Evolutionary conservation across 2,329 filamentous ascomycete species (phyloP).

Genomic region (Tolypocladium amazonense): DNA sequence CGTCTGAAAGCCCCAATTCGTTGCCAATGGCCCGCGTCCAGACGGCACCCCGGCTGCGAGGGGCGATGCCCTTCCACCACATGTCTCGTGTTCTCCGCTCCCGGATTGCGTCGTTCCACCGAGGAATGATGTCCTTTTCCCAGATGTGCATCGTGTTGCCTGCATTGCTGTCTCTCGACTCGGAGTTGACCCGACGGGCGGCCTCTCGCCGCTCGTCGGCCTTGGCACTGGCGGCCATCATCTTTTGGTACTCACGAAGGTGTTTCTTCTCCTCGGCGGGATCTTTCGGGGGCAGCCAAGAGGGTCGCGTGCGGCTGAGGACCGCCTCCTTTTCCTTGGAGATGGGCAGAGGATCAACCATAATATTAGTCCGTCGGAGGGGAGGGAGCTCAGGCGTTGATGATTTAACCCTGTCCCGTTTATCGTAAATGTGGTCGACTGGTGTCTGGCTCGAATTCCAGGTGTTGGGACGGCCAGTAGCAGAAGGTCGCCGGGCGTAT

Average conservation of each 20-base stretch:
- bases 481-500: conserved; percentile 19
- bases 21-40: conserved; percentile 67
- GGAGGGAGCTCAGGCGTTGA: conserved; percentile 60
- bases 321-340: conserved; percentile 83
- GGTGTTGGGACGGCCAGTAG: conserved; percentile 25
- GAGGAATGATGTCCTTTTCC: conserved; percentile 66
- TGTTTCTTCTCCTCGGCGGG: conserved; percentile 87
- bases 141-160: conserved; percentile 52
- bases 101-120: conserved; percentile 61
- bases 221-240: conserved; percentile 58
- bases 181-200: conserved; percentile 37
- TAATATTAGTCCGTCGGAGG: conserved; percentile 62
- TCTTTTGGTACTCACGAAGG: conserved; percentile 72
- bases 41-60: conserved; percentile 56
- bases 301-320: conserved; percentile 67
- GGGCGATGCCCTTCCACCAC: conserved; percentile 73
- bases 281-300: conserved; percentile 78
- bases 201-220: conserved; percentile 50
- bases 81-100: conserved; percentile 63
- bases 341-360: conserved; percentile 75
- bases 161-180: conserved; percentile 42
- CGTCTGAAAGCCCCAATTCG: conserved; percentile 54
- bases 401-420: conserved; percentile 49
- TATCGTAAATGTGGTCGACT: conserved; percentile 22
- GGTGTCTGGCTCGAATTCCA: conserved; percentile 26